These are phyloP conservation scores for Didymella lethalis DNA, from an alignment of 2,329 filamentous ascomycete species.

Conservation along the genomic window DNA sequence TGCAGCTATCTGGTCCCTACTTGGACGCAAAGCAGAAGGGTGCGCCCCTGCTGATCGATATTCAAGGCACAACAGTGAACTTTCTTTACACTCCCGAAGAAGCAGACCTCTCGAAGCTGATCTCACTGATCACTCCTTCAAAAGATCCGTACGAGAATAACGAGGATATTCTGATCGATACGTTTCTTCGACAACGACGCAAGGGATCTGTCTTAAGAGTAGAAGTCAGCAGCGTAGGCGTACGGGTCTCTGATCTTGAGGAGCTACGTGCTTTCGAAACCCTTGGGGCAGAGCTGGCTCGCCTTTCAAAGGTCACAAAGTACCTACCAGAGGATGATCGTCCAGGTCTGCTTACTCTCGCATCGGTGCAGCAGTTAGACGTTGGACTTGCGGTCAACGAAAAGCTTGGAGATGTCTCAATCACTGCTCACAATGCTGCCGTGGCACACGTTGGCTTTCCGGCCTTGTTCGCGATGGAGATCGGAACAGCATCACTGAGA, in stretches of 20 bases:
- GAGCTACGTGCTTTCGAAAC: constrained; percentile 73
- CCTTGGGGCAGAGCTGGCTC: constrained; percentile 79
- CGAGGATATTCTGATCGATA: constrained; percentile 95
- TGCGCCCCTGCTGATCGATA: constrained; percentile 68
- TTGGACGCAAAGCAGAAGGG: constrained; percentile 61
- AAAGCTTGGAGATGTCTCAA: constrained; percentile 68
- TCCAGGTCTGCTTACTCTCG: constrained; percentile 82
- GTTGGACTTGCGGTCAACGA: constrained; percentile 70
- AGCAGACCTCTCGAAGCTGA: constrained; percentile 78
- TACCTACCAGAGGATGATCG: constrained; percentile 96
- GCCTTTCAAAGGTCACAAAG: constrained; percentile 86
- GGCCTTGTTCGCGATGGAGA: constrained; percentile 78
- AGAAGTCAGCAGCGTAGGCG: constrained; percentile 69
- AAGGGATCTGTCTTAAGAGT: constrained; percentile 84
- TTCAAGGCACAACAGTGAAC: constrained; percentile 72
- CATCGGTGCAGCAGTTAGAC: constrained; percentile 69
- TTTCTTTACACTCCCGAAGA: constrained; percentile 78
- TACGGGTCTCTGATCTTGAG: constrained; percentile 68
- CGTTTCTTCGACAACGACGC: constrained; percentile 81
- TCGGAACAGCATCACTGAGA: constrained; percentile 68
- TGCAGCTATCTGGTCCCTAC: constrained; percentile 77
- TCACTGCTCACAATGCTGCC: constrained; percentile 36
- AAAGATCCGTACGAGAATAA: constrained; percentile 88
- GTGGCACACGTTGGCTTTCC: constrained; percentile 77
- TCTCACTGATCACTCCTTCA: constrained; percentile 89